These are phyloP conservation scores for Mycothermus thermophilus DNA, from an alignment of 495 filamentous ascomycete genomes.

Conservation along the genomic window DNA sequence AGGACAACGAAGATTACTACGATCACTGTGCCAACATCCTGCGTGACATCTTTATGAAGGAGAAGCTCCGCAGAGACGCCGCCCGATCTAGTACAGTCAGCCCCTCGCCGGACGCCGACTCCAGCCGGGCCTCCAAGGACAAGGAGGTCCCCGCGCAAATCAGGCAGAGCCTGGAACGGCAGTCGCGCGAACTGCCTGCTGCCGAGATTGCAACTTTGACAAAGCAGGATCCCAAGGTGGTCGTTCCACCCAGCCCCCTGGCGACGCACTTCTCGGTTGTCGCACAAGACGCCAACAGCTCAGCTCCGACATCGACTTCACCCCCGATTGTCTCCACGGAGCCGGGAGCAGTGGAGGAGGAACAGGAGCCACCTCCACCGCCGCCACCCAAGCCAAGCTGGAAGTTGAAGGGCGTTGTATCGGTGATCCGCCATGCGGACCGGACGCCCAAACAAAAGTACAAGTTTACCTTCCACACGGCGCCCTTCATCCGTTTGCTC, in stretches of 20 bases:
- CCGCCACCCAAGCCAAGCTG: conserved; percentile 89
- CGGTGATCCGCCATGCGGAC: conserved; percentile 90
- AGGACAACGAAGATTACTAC: conserved; percentile 98
- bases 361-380: conserved; percentile 41
- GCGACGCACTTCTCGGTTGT: conserved; percentile 19
- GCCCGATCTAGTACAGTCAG: conserved; percentile 29
- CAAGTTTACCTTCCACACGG: conserved; percentile 96
- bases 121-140: conserved; percentile 26
- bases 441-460: conserved; percentile 97
- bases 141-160: conserved; percentile 19
- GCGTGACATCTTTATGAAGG: conserved; percentile 69
- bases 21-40: conserved; percentile 78
- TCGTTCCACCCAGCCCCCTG: conserved; percentile 21
- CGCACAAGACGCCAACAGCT: conserved; percentile 24
- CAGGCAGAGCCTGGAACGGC: conserved; percentile 22
- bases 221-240: conserved; percentile 20
- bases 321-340: background rate
- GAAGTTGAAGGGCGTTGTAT: conserved; percentile 97
- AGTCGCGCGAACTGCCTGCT: conserved; percentile 4
- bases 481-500: conserved; percentile 86
- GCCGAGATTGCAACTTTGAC: conserved; percentile 5
- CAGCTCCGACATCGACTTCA: conserved; percentile 29
- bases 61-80: conserved; percentile 41
- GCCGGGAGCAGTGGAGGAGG: too few relatives aligned
- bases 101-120: conserved; percentile 34